phyloP scores from a whole-genome alignment of 768 basidiomycete species.

The Hygrophoropsis aurantiaca region DNA sequence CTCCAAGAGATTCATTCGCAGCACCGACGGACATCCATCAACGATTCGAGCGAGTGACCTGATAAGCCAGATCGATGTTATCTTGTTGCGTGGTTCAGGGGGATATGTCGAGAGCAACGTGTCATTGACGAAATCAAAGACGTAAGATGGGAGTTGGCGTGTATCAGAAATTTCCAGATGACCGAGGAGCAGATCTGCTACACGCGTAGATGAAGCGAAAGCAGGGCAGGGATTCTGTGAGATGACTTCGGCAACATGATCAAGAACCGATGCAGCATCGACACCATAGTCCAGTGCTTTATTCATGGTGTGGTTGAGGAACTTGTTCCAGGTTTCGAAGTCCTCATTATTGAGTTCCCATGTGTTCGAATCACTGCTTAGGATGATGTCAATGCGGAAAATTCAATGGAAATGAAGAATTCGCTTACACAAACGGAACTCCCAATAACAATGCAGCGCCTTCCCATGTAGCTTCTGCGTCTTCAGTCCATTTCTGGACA shows the following conservation, averaged over 20 bases:
- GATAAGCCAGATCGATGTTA: constrained; percentile 61
- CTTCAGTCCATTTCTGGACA: constrained; percentile 53
- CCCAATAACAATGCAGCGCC: constrained; percentile 50
- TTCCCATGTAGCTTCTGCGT: constrained; percentile 50
- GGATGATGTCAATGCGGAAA: constrained; percentile 6
- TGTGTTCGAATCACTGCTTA: constrained; percentile 35
- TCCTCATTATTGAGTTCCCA: constrained; percentile 61
- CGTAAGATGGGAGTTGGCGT: constrained; percentile 49
- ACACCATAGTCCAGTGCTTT: constrained; percentile 62
- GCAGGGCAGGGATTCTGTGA: constrained; percentile 38
- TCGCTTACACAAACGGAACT: constrained; percentile 62
- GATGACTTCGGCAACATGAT: constrained; percentile 53
- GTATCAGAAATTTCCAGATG: constrained; percentile 51
- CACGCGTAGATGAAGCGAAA: constrained; percentile 45
- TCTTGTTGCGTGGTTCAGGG: constrained; percentile 52
- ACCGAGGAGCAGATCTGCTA: constrained; percentile 62
- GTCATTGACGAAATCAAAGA: constrained; percentile 62
- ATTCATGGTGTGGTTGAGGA: constrained; percentile 50
- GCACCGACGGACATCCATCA: constrained; percentile 53
- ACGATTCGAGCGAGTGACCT: constrained; percentile 53
- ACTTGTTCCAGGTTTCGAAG: constrained; percentile 56
- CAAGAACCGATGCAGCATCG: constrained; percentile 52
- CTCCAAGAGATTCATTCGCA: constrained; percentile 46
- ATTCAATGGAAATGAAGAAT: constrained; percentile 6
- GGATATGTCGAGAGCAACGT: constrained; percentile 66